Base-by-base conservation (phyloP, 106 monocot genomes). In the Platanthera guangdongensis region DNA sequence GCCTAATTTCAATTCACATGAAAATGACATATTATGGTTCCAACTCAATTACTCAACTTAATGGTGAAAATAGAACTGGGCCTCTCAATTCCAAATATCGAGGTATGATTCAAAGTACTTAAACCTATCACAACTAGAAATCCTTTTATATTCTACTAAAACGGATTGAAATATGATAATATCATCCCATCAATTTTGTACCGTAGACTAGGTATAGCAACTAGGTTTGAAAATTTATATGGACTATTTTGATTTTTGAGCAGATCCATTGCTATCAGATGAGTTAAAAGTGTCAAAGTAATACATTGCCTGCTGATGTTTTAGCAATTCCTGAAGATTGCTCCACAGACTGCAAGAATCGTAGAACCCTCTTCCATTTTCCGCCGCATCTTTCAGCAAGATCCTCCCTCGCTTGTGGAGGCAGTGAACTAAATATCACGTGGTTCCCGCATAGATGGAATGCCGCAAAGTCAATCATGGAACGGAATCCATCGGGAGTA, bases 271-370 rank as follows among this genome's bases (percentile, higher is more conserved):
- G 11, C 22, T 30, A 65, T 65, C 4, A 30, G 10, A 65, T 28
- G 4, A 65, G 65, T 65, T 32, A 65, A 65, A 72, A 72, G 72
- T 72, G 51, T 72, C 51, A 72, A 81, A 79, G 68, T 46, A 81
- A 69, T 94, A 97, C 97, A 81, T 92, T 94, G 87, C 97, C 97
- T 81, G 94, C 81, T 78, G 97, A 84, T 54, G 94, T 97, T 80
- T 86, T 85, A 3, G 86, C 88, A 5, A 81, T 82, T 70, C 88
- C 85, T n/a, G 91, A 87, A 15, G 91, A 91, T 59, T 82, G 84
- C 82, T 97, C 94, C 52, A 94, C 86, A 1, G 87, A 89, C 80
- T 93, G 90, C 78, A 97, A 76, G 82, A 97, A 97, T 79, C 97
- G 86, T 71, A 97, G 79, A 0, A 92, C 91, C 84, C 85, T 97